A percentile compares a stretch with the other conserved stretches of the same genome.
Conservation (phyloP, 306 rosid genomes). For the Argentina anserina region DNA sequence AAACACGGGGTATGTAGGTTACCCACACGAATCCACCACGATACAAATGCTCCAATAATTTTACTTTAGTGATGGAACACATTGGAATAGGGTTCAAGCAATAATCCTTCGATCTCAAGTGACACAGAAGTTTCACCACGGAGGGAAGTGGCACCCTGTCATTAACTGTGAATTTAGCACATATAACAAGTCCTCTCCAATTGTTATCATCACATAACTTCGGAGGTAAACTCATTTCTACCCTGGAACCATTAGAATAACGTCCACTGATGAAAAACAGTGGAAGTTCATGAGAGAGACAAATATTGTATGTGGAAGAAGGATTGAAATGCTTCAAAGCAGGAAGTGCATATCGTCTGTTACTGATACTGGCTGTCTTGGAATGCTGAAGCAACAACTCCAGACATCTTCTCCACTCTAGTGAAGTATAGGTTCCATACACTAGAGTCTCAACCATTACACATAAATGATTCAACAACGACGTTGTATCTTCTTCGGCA, state of each 20-base stretch:
- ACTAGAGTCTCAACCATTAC: neutral
- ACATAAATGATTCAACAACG: neutral
- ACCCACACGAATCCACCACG: constrained; percentile 14
- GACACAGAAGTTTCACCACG: constrained; percentile 1
- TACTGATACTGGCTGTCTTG: neutral
- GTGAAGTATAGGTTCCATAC: neutral
- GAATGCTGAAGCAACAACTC: neutral
- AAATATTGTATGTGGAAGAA: neutral
- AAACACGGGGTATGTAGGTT: neutral
- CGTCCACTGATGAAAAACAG: no score
- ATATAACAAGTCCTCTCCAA: constrained; percentile 13
- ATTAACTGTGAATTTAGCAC: neutral
- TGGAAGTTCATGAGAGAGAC: no score
- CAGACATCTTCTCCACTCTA: neutral
- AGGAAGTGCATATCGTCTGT: neutral
- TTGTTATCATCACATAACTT: neutral
- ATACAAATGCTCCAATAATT: neutral
- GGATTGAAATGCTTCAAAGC: neutral
- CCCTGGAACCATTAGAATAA: neutral
- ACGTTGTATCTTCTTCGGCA: neutral
- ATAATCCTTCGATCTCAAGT: neutral
- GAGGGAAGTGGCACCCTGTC: neutral
- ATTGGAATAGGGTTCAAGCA: constrained; percentile 2
- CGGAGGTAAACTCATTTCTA: constrained; percentile 4
- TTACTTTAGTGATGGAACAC: neutral